phyloP scores from a whole-genome alignment of 2,329 filamentous ascomycete genomes.

The Aspergillus tanneri region DNA sequence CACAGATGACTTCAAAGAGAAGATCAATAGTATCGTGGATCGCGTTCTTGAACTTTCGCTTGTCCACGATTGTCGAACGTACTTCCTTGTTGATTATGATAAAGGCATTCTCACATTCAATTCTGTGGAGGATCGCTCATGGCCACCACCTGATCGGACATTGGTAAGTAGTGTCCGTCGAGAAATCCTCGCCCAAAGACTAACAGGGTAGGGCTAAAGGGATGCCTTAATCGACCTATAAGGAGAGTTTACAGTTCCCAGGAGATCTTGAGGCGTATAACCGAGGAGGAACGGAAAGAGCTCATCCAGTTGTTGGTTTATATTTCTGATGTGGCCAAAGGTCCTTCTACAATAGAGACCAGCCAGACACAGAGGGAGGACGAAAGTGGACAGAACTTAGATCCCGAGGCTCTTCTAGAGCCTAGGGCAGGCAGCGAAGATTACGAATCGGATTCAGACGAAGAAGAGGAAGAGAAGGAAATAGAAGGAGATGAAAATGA shows the following conservation, averaged over 20 bases:
- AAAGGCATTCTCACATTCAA: conserved; percentile 8
- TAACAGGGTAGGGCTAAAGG: neutral
- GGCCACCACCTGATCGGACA: conserved; percentile 5
- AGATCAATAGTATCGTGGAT: conserved; percentile 2
- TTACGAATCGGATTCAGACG: too few relatives aligned
- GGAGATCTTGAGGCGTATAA: neutral
- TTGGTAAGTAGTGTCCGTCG: neutral
- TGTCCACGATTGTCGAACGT: conserved; percentile 9
- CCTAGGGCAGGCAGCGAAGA: too few relatives aligned
- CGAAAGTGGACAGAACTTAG: neutral
- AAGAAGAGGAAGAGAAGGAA: neutral
- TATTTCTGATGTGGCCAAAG: neutral
- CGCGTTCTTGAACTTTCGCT: conserved; percentile 6
- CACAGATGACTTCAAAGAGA: neutral
- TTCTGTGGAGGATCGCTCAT: conserved; percentile 6
- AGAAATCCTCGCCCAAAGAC: neutral
- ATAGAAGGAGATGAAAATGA: too few relatives aligned
- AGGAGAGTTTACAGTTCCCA: neutral
- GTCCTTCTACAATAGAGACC: neutral
- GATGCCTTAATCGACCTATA: neutral
- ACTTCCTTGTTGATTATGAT: conserved; percentile 7
- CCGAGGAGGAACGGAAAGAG: conserved; percentile 1
- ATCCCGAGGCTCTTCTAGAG: too few relatives aligned
- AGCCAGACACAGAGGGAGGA: neutral
- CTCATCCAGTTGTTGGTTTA: conserved; percentile 5